Conservation (phyloP, 495 filamentous ascomycete species). For the Penicillium arizonense region DNA sequence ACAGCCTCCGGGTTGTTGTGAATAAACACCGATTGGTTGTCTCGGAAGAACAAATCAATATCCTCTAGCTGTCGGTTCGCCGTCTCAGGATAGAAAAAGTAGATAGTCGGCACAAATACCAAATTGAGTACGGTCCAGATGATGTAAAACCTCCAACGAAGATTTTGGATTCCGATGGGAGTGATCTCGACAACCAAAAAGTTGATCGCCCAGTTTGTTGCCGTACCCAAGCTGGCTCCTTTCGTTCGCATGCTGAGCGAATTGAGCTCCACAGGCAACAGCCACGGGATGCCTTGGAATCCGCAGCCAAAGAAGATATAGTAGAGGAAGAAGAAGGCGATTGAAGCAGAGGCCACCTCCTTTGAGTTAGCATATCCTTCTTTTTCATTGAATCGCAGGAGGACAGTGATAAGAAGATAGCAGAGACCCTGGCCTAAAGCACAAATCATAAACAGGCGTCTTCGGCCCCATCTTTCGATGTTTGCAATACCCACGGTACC, state of each 20-base stretch:
- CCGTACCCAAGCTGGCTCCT: slow-evolving; percentile 35
- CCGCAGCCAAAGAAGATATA: slow-evolving; percentile 48
- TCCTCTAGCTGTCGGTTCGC: neutral
- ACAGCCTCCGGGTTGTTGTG: no score
- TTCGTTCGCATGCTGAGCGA: slow-evolving; percentile 36
- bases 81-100: slow-evolving; percentile 28
- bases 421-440: no score
- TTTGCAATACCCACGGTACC: slow-evolving; percentile 29
- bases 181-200: slow-evolving; percentile 9
- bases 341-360: slow-evolving; percentile 28
- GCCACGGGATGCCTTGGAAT: slow-evolving; percentile 7
- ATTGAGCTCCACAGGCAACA: slow-evolving; percentile 40
- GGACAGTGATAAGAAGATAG: no score
- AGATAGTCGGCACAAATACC: slow-evolving; percentile 30
- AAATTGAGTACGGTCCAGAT: slow-evolving; percentile 8
- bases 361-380: slow-evolving; percentile 18
- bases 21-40: neutral
- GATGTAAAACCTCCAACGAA: slow-evolving; percentile 7
- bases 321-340: slow-evolving; percentile 42
- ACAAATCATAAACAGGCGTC: no score
- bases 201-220: slow-evolving; percentile 30
- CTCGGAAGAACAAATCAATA: neutral
- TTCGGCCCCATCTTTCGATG: slow-evolving; percentile 36
- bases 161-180: slow-evolving; percentile 6
- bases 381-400: slow-evolving; percentile 32